Conservation (phyloP, 2,329 filamentous ascomycete species). For the Lecanoromycetidae sp. region DNA sequence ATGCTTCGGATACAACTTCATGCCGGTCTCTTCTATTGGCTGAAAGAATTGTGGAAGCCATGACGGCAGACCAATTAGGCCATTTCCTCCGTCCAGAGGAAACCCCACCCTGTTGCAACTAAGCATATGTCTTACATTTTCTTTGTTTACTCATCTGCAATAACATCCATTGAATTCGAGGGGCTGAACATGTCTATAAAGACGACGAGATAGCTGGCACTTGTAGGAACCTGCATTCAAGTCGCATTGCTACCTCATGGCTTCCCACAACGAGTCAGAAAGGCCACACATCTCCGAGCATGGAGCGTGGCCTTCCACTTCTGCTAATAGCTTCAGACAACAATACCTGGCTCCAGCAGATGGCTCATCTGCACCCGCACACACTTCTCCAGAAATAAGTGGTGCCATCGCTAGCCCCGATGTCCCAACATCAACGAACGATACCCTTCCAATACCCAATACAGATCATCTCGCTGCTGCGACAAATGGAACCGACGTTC, state of each 20-base stretch:
- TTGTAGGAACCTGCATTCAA: too few relatives aligned
- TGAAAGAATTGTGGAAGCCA: too few relatives aligned
- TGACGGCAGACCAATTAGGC: too few relatives aligned
- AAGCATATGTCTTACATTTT: too few relatives aligned
- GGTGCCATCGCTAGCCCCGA: neutral
- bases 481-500: neutral
- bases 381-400: neutral
- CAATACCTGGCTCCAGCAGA: slow-evolving; percentile 8
- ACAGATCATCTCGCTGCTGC: neutral
- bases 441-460: neutral
- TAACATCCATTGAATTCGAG: too few relatives aligned
- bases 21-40: too few relatives aligned
- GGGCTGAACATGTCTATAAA: neutral
- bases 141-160: too few relatives aligned
- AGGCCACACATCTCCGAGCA: neutral
- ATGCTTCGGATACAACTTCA: too few relatives aligned
- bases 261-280: neutral
- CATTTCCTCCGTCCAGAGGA: too few relatives aligned
- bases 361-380: neutral
- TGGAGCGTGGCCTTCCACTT: slow-evolving; percentile 14
- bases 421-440: neutral
- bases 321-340: slow-evolving; percentile 14
- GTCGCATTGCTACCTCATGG: neutral
- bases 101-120: too few relatives aligned
- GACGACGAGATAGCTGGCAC: too few relatives aligned